Percentiles rank a stretch among this genome's conserved stretches.
Evolutionary conservation across 305 asterid genomes (phyloP).

Genomic region (Ajuga reptans): DNA sequence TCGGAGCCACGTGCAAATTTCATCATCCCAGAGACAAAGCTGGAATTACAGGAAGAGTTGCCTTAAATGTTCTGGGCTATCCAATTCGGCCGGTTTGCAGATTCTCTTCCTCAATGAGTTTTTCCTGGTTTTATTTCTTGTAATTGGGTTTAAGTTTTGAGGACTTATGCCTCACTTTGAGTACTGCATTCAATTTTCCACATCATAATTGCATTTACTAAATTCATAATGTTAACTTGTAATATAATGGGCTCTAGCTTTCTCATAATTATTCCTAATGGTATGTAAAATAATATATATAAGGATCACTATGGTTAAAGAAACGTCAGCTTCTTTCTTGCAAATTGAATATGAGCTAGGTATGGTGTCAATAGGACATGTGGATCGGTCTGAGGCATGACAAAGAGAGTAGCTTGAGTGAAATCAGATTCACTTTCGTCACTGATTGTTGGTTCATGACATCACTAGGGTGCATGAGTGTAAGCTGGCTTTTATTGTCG

Average conservation of each 20-base stretch:
- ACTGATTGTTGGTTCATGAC: neutral
- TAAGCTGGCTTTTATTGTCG: neutral
- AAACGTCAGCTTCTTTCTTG: neutral
- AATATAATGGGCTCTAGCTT: constrained; percentile 16
- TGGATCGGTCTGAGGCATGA: constrained; percentile 2
- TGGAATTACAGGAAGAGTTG: constrained; percentile 80
- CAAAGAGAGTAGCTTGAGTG: constrained; percentile 5
- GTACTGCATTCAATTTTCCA: neutral
- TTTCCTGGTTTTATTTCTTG: constrained; percentile 14
- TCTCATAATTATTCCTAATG: neutral
- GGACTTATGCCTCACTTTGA: constrained; percentile 9
- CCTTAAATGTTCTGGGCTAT: constrained; percentile 79
- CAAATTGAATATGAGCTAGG: constrained; percentile 9
- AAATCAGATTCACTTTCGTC: neutral
- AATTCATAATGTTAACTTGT: neutral
- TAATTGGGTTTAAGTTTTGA: neutral
- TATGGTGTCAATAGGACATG: constrained; percentile 2
- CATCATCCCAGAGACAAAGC: constrained; percentile 96
- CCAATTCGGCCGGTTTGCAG: constrained; percentile 81
- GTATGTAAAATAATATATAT: neutral
- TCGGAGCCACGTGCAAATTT: constrained; percentile 92
- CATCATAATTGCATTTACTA: constrained; percentile 6
- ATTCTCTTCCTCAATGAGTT: constrained; percentile 16
- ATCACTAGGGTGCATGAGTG: neutral
- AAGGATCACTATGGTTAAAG: constrained; percentile 2